These are phyloP conservation scores for Gamarada debralockiae DNA, from an alignment of 495 filamentous ascomycete species.

Conservation along the genomic window DNA sequence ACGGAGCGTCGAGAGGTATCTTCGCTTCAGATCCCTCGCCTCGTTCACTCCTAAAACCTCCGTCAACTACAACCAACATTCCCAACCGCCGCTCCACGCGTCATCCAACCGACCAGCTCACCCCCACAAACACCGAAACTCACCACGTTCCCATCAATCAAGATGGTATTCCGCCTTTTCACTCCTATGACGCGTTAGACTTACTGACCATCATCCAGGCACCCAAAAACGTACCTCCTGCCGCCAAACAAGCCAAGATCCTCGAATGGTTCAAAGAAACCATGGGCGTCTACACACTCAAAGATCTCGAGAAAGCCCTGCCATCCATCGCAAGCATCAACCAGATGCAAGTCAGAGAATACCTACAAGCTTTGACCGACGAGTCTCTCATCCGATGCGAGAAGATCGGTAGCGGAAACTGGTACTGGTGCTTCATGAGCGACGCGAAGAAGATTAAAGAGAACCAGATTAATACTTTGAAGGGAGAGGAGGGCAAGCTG, in stretches of 20 bases:
- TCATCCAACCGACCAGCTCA: too few species aligned
- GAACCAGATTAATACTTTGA: constrained; percentile 40
- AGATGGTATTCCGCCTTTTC: neutral
- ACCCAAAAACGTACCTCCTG: constrained; percentile 55
- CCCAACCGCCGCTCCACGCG: too few species aligned
- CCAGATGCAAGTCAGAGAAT: constrained; percentile 67
- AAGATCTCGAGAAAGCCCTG: constrained; percentile 69
- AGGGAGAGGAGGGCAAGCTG: constrained; percentile 51
- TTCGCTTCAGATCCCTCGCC: too few species aligned
- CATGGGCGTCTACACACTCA: constrained; percentile 63
- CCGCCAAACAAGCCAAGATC: constrained; percentile 59
- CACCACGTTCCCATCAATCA: too few species aligned
- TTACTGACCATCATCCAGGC: constrained; percentile 36
- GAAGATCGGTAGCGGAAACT: constrained; percentile 78
- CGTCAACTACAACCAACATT: too few species aligned
- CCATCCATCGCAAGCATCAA: constrained; percentile 65
- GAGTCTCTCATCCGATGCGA: constrained; percentile 66
- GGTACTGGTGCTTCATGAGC: constrained; percentile 73
- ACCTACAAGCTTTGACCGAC: constrained; percentile 58
- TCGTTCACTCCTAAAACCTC: too few species aligned
- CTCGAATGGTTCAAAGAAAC: constrained; percentile 60
- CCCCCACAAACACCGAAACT: too few species aligned
- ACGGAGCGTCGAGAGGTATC: too few species aligned
- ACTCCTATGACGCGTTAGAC: neutral
- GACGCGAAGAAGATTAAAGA: constrained; percentile 51